These are phyloP conservation scores for Populus hybrid DNA, from an alignment of 441 rosid species.

Conservation along the genomic window DNA sequence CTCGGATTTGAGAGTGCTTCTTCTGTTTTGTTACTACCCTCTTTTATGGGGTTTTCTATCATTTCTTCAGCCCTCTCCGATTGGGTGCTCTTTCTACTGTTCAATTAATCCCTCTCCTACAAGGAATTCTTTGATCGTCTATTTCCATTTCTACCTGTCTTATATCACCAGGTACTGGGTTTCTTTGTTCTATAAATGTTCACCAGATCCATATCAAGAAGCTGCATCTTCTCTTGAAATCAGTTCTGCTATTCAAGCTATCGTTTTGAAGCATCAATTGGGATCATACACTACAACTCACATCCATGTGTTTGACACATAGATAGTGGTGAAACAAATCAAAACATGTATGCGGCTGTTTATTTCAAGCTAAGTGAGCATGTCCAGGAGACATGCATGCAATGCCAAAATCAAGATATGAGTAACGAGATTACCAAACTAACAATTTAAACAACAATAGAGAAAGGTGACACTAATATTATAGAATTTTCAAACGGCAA, in stretches of 20 bases:
- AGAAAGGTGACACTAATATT: background rate
- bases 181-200: background rate
- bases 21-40: background rate
- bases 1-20: background rate
- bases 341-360: background rate
- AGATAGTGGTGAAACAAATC: background rate
- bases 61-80: background rate
- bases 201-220: background rate
- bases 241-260: background rate
- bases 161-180: background rate
- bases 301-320: background rate
- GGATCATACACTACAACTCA: background rate
- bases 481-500: background rate
- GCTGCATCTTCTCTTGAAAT: background rate
- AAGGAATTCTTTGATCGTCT: background rate
- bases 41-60: background rate
- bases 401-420: background rate
- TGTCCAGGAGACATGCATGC: background rate
- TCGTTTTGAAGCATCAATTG: background rate
- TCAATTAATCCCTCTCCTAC: background rate
- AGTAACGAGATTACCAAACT: background rate
- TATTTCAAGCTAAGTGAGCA: background rate
- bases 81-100: background rate
- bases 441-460: background rate
- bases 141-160: background rate